Evolutionary conservation across 2,329 filamentous ascomycete genomes (phyloP).

Genomic region (Colletotrichum endophyticum): DNA sequence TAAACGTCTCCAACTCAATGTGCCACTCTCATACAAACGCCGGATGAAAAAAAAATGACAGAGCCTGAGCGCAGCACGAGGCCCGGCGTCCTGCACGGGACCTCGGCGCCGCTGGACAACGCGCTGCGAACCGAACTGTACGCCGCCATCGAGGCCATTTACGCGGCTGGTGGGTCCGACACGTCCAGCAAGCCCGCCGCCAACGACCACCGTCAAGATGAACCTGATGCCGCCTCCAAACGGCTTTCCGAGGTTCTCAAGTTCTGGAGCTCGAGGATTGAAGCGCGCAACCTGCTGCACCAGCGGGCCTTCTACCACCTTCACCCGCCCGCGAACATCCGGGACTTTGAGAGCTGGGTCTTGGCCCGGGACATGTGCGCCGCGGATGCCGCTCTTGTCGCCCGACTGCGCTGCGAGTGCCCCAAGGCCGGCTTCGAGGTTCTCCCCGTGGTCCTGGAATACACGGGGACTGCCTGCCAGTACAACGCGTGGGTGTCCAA

Average conservation of each 20-base stretch:
- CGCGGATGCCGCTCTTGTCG: background rate
- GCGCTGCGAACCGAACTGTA: background rate
- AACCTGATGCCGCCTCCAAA: background rate
- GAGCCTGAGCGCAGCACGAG: background rate
- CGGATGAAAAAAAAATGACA: background rate
- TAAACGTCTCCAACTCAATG: background rate
- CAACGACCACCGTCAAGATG: background rate
- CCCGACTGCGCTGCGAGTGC: background rate
- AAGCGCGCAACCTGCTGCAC: background rate
- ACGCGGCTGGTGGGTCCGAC: background rate
- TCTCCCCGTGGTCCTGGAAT: slow-evolving; percentile 9
- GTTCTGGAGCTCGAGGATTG: background rate
- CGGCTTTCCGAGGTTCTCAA: background rate
- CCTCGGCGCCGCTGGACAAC: background rate
- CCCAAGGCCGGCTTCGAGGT: slow-evolving; percentile 11
- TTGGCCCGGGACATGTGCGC: background rate
- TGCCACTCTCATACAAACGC: background rate
- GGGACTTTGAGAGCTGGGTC: background rate
- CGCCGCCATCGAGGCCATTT: slow-evolving; percentile 9
- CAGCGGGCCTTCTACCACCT: slow-evolving; percentile 10
- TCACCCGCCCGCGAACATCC: background rate
- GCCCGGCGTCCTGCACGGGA: slow-evolving; percentile 1
- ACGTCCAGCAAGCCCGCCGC: background rate
- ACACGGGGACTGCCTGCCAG: background rate
- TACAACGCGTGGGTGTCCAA: background rate